These are phyloP conservation scores for Malassezia restricta DNA, from an alignment of 1,284 basidiomycete species.

Conservation along the genomic window DNA sequence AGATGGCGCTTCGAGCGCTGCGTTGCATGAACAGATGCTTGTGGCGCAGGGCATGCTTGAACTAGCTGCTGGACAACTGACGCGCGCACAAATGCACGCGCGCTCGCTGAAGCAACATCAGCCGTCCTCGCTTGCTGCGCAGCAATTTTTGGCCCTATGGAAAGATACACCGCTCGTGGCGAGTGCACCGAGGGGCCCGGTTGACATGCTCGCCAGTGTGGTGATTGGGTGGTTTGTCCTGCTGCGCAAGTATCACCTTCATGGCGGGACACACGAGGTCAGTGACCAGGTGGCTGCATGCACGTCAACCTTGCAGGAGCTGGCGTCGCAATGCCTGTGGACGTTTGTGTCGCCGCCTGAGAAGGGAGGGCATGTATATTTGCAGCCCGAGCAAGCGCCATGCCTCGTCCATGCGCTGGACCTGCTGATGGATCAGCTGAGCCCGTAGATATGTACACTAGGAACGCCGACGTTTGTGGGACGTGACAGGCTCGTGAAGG, in stretches of 20 bases:
- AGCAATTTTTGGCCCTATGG: neutral
- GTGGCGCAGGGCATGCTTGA: conserved; percentile 8
- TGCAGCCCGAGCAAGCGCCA: neutral
- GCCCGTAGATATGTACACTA: neutral
- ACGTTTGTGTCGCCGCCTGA: conserved; percentile 1
- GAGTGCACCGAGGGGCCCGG: neutral
- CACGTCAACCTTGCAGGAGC: neutral
- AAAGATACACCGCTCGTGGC: neutral
- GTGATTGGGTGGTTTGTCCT: conserved; percentile 9
- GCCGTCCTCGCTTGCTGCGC: neutral
- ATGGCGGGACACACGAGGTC: neutral
- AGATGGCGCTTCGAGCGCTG: neutral
- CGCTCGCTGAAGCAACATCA: neutral
- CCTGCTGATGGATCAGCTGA: conserved; percentile 8
- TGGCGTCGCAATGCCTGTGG: conserved; percentile 12
- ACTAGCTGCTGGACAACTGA: conserved; percentile 1
- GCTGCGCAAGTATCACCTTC: conserved; percentile 3
- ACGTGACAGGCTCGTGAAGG: neutral
- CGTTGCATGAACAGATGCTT: conserved; percentile 3
- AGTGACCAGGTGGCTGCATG: neutral
- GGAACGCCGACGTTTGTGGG: neutral
- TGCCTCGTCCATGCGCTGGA: conserved; percentile 7
- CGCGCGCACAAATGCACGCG: neutral
- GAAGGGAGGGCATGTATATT: neutral
- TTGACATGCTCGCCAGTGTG: conserved; percentile 4